Conservation (phyloP, 2,329 filamentous ascomycete genomes). For the Laburnicola sp. region DNA sequence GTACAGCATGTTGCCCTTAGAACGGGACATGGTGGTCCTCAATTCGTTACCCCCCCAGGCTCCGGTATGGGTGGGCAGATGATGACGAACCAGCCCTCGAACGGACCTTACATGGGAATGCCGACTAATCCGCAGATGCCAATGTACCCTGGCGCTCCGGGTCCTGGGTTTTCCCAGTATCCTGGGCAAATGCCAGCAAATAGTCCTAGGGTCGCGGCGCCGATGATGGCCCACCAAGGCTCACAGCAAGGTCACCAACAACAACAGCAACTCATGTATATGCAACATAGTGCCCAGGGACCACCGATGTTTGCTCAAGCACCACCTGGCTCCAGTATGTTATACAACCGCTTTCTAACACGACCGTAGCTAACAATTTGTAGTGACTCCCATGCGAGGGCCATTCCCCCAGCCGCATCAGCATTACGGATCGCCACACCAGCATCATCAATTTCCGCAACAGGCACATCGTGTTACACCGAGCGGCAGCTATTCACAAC, state of each 20-base stretch:
- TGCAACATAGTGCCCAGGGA: too few relatives aligned
- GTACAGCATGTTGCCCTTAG: conserved; percentile 72
- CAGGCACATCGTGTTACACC: too few relatives aligned
- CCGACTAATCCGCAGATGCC: conserved; percentile 73
- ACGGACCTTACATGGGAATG: conserved; percentile 69
- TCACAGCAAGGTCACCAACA: conserved; percentile 83
- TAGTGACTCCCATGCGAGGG: too few relatives aligned
- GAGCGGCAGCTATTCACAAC: too few relatives aligned
- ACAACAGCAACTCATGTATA: too few relatives aligned
- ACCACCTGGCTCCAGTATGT: too few relatives aligned
- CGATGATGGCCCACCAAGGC: conserved; percentile 93
- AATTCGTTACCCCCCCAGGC: conserved; percentile 72
- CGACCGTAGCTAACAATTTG: too few relatives aligned
- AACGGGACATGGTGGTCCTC: conserved; percentile 70
- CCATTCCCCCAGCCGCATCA: too few relatives aligned
- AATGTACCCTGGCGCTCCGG: conserved; percentile 74
- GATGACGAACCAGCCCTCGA: conserved; percentile 78
- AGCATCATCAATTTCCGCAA: too few relatives aligned
- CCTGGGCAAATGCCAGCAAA: conserved; percentile 50
- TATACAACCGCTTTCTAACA: too few relatives aligned
- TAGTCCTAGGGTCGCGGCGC: conserved; percentile 76
- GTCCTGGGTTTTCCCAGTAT: conserved; percentile 69
- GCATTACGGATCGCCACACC: too few relatives aligned
- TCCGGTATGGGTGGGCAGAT: conserved; percentile 72
- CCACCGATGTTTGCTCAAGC: too few relatives aligned